Conservation (phyloP, 75 land plant genomes). For the Adiantum capillusveneris region DNA sequence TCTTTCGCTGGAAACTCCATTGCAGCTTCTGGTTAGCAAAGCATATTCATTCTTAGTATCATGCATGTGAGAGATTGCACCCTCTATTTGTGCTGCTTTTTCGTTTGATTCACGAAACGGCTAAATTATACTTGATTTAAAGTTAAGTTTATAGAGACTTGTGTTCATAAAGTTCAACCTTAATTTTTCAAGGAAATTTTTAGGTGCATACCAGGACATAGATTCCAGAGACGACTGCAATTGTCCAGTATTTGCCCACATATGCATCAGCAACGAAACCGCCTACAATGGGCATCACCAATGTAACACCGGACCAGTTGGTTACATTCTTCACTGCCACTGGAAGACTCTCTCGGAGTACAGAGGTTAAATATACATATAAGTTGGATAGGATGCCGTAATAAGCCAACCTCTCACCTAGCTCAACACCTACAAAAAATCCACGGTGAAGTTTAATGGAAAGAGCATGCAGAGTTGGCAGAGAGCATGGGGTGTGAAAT, state of each 20-base stretch:
- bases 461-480: too few species aligned
- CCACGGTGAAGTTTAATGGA: too few species aligned
- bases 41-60: too few species aligned
- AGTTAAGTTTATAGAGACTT: background rate
- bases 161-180: background rate
- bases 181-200: background rate
- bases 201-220: constrained; percentile 18
- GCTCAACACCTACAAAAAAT: constrained; percentile 18
- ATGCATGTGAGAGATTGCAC: too few species aligned
- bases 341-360: constrained; percentile 21
- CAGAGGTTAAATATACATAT: constrained; percentile 10
- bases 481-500: too few species aligned
- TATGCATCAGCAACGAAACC: constrained; percentile 35
- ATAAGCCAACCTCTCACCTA: constrained; percentile 30
- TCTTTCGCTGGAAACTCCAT: too few species aligned
- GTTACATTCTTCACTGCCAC: constrained; percentile 25
- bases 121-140: background rate
- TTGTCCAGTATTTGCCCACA: constrained; percentile 30
- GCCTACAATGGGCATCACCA: constrained; percentile 37
- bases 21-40: too few species aligned
- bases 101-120: too few species aligned
- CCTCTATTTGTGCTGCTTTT: too few species aligned
- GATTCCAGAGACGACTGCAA: constrained; percentile 18
- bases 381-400: constrained; percentile 31
- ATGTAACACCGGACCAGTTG: constrained; percentile 36